Evolutionary conservation across 139 green algal genomes (phyloP).

Genomic region (Zygnema circumcarinatum): DNA sequence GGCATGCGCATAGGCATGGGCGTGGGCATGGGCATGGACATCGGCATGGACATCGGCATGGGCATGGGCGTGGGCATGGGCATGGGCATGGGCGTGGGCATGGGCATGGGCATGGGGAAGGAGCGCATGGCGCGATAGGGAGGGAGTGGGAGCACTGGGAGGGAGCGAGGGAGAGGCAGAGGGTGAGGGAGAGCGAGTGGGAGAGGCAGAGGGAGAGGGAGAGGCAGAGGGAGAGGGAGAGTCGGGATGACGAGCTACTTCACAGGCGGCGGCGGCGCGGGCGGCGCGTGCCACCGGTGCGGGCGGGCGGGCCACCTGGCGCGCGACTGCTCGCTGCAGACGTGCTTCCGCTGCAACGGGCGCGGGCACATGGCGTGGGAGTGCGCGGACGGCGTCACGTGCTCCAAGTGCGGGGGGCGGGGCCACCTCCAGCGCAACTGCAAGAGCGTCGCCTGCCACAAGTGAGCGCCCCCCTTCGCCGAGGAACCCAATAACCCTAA

Average conservation of each 20-base stretch:
- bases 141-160: too few relatives aligned
- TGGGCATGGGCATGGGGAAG: too few relatives aligned
- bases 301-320: conserved; percentile 33
- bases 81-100: too few relatives aligned
- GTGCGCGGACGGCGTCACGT: conserved; percentile 41
- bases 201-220: too few relatives aligned
- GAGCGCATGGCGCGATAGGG: too few relatives aligned
- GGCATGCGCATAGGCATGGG: too few relatives aligned
- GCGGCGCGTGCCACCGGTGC: conserved; percentile 36
- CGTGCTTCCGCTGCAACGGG: conserved; percentile 56
- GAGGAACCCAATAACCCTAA: too few relatives aligned
- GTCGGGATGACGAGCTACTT: conserved; percentile 7
- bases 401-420: conserved; percentile 23
- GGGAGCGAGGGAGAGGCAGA: too few relatives aligned
- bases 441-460: conserved; percentile 39
- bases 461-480: not conserved
- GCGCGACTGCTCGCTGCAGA: conserved; percentile 41
- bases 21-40: too few relatives aligned
- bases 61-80: too few relatives aligned
- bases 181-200: too few relatives aligned
- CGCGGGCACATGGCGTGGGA: conserved; percentile 52
- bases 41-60: too few relatives aligned
- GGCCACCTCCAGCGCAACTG: conserved; percentile 44
- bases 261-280: not conserved
- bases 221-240: conserved; percentile 16